Base-by-base conservation (phyloP, 805 yeast species). In the Ogataea glucozyma region DNA sequence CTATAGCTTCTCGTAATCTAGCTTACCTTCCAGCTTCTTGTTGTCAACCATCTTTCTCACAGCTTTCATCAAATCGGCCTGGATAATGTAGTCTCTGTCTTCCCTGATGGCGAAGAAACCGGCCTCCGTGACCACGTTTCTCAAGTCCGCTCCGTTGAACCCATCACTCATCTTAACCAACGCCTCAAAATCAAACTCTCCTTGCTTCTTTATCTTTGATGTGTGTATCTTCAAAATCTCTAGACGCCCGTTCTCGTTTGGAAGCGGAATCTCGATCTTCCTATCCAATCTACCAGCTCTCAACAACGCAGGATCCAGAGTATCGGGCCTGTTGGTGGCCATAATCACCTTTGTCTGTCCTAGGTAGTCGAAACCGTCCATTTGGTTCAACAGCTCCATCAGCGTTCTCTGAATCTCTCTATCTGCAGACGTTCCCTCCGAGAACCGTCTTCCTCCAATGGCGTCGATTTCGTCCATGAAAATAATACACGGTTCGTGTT, bases 311-410 rank as follows among this genome's bases (percentile, higher is more conserved):
- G 99, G 99, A 67, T 91, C 99, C 52, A 91, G 75, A 10, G 98
- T 93, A 63, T 91, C 99, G 9, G 99, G 99, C 70, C 99, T 81
- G 67, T 91, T 91, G n/a, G 99, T 91, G 24, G 99, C 99, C 99
- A 91, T 91, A 59, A 91, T 91, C 40, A 91, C 89, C 70, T 91
- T 91, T 2, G 99, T 91, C 67, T 89, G 96, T 20, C 99, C 99
- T 59, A 91, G 75, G 45, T 88, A 85, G 65, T 91, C 98, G 65
- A 91, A 91, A 47, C 99, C 99, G 66, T 91, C 99, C 98, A 91
- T 90, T 69, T 93, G 98, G 63, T 91, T 91, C 57, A 91, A 77
- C 61, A 91, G 73, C 69, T 91, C 99, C 98, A 91, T 90, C 62
- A 91, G 74, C 3, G 98, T 91, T 71, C 99, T 85, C 72, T 91